Percentiles rank a stretch among this genome's conserved stretches.
Evolutionary conservation across 805 yeast genomes (phyloP).

Genomic region (Metschnikowia reukaufii): DNA sequence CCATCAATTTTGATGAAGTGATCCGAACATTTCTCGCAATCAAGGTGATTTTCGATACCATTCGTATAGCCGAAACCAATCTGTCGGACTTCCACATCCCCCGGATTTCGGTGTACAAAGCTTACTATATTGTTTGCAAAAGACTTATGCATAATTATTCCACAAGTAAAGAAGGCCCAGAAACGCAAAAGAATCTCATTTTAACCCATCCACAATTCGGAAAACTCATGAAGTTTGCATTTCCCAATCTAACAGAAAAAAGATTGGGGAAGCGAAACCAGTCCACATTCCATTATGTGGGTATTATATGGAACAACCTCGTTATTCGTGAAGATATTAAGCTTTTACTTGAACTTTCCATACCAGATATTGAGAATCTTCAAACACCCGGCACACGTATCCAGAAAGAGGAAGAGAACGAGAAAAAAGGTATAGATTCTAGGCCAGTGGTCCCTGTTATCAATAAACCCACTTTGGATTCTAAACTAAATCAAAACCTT

Average conservation of each 20-base stretch:
- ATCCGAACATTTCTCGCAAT: conserved; percentile 42
- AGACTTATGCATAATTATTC: conserved; percentile 38
- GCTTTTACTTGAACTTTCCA: conserved; percentile 12
- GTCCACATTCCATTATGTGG: conserved; percentile 43
- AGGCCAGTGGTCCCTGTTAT: no score
- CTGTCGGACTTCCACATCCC: neutral
- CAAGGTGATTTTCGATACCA: conserved; percentile 26
- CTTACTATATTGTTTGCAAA: conserved; percentile 43
- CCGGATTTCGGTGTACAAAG: conserved; percentile 36
- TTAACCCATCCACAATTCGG: conserved; percentile 43
- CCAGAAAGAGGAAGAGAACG: no score
- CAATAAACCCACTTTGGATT: no score
- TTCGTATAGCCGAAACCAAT: neutral
- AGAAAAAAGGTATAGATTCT: no score
- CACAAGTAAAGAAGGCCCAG: no score
- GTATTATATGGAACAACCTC: conserved; percentile 40
- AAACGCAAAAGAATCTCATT: conserved; percentile 18
- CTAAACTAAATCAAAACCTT: no score
- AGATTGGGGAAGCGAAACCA: conserved; percentile 44
- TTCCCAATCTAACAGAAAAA: conserved; percentile 37
- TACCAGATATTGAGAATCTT: neutral
- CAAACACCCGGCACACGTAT: no score
- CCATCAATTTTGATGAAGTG: conserved; percentile 42
- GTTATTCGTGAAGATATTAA: conserved; percentile 33
- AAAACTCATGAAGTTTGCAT: conserved; percentile 40